Base-by-base conservation (phyloP, 352 stramenopile species). In the Phytophthora rubi region DNA sequence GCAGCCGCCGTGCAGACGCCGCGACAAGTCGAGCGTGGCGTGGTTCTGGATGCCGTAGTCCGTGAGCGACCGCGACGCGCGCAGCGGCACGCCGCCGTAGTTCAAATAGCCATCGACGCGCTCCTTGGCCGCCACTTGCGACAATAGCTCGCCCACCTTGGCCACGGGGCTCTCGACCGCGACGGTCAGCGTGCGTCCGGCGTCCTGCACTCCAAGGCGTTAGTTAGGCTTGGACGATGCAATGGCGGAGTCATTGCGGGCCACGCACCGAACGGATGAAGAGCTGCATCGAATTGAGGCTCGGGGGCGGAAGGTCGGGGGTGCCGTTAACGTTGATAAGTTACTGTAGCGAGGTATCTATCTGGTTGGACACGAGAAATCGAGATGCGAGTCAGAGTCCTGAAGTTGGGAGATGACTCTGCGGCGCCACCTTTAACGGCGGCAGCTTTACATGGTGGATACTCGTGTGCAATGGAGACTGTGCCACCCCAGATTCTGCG, bases 41-140 rank as follows among this genome's bases (percentile, higher is more conserved):
- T 84, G 70, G 53, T 89, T 78, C 64, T 91, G 83, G 65, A 93
- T 85, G n/a, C 76, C 83, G 37, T 92, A 91, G 48, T 93, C 86
- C 5, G 28, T 57, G 26, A 92, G 53, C 52, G 77, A 79, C n/a
- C 75, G 68, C 18, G 81, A 69, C 13, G 68, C 55, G 2, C 79
- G 82, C 59, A 93, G 53, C 30, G 86, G 86, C 60, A 87, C 81
- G 2, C 86, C 86, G 13, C 83, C 83, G 59, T 90, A 92, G 45
- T 80, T 76, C 4, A 92, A 62, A 59, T 89, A 92, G 49, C 73
- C 65, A 30, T 66, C n/a, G 7, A 9, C 23, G 10, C 48, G 28
- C 15, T 71, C 55, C 15, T 80, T 81, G 62, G 70, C 69, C n/a
- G 70, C 60, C 33, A 81, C 59, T 0, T 80, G 62, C 60, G 66